A percentile compares a stretch with the other conserved stretches of the same genome.
Evolutionary conservation across 495 filamentous ascomycete species (phyloP).

Genomic region (Lasiosphaeris hirsuta): DNA sequence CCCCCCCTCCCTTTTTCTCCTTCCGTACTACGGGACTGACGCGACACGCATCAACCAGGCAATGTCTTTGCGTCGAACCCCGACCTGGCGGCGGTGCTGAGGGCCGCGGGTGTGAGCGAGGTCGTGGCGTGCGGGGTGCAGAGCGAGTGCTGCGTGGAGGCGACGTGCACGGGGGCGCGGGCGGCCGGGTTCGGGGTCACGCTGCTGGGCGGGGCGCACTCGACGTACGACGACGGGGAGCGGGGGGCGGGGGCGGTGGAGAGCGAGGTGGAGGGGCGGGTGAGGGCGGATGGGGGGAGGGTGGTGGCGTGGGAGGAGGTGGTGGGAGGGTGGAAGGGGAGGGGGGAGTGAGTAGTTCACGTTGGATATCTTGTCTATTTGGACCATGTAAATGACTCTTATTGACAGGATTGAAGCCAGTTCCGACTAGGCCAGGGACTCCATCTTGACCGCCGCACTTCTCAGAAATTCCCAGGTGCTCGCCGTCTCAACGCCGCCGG

Average conservation of each 20-base stretch:
- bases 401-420: no score
- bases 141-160: conserved; percentile 35
- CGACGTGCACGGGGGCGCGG: conserved; percentile 28
- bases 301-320: conserved; percentile 25
- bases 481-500: no score
- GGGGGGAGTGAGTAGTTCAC: no score
- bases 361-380: no score
- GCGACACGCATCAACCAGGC: no score
- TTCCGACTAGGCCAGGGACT: no score
- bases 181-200: conserved; percentile 28
- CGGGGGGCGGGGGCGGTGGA: conserved; percentile 30
- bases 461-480: no score
- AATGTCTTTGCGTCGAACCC: conserved; percentile 35
- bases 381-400: no score
- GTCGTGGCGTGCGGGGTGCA: conserved; percentile 34
- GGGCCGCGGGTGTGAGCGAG: conserved; percentile 8
- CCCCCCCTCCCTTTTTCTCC: no score
- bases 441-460: no score
- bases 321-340: conserved; percentile 13
- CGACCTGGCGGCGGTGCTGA: conserved; percentile 20
- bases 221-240: conserved; percentile 27
- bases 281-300: conserved; percentile 17
- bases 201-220: conserved; percentile 33
- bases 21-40: no score
- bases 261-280: conserved; percentile 24